Conservation (phyloP, 1,284 basidiomycete genomes). For the Trichosporon faecale region DNA sequence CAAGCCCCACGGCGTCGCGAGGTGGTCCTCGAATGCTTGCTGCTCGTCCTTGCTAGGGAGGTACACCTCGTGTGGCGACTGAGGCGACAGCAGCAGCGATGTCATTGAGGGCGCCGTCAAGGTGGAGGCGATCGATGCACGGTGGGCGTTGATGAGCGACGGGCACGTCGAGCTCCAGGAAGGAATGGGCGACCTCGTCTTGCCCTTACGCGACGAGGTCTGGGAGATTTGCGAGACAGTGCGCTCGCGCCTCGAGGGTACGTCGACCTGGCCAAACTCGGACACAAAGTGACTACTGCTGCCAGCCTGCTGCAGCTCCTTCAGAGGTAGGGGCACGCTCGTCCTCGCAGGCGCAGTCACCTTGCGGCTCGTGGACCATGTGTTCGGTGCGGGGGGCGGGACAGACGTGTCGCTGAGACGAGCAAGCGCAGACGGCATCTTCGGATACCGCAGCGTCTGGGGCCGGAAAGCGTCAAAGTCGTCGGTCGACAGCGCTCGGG, state of each 20-base stretch:
- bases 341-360: background rate
- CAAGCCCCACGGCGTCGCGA: background rate
- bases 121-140: constrained; percentile 26
- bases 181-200: constrained; percentile 22
- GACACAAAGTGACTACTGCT: constrained; percentile 5
- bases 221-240: background rate
- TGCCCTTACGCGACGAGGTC: constrained; percentile 17
- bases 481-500: background rate
- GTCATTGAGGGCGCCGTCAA: constrained; percentile 27
- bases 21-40: constrained; percentile 7
- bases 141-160: constrained; percentile 22
- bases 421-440: constrained; percentile 26
- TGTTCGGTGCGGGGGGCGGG: background rate
- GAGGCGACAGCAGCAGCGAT: constrained; percentile 22
- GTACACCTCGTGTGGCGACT: constrained; percentile 17
- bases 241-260: constrained; percentile 6
- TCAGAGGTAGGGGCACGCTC: background rate
- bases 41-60: constrained; percentile 10
- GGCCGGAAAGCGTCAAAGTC: constrained; percentile 27
- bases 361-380: background rate
- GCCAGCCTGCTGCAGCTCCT: too few relatives aligned
- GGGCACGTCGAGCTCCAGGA: constrained; percentile 28
- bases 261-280: constrained; percentile 5
- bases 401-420: constrained; percentile 24
- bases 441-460: constrained; percentile 27